These are phyloP conservation scores for Fraxinus platypoda DNA, from an alignment of 305 asterid species.

Conservation along the genomic window DNA sequence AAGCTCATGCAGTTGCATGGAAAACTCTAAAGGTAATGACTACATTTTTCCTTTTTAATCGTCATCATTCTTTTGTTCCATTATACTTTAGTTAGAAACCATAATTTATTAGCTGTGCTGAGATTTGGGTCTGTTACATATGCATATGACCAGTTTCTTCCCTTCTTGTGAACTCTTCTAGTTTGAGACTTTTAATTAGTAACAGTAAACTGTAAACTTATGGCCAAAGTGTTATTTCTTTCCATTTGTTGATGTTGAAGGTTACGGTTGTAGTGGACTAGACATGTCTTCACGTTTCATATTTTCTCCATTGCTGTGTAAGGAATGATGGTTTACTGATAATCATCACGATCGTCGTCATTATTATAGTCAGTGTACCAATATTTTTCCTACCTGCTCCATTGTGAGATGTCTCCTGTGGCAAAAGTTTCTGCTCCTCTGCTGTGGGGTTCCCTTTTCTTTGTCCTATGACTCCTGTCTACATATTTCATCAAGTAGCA, in stretches of 20 bases:
- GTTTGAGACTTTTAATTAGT: background rate
- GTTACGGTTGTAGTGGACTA: background rate
- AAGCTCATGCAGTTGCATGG: conserved; percentile 88
- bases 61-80: background rate
- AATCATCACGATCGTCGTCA: background rate
- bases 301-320: background rate
- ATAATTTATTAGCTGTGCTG: background rate
- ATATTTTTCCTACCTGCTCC: background rate
- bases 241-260: background rate
- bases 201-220: background rate
- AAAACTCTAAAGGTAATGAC: conserved; percentile 61
- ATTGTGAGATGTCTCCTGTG: background rate
- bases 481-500: background rate
- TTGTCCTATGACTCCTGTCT: background rate
- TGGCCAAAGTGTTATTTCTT: background rate
- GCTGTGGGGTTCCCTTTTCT: background rate
- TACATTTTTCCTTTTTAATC: background rate
- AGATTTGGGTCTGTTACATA: background rate
- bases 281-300: background rate
- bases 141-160: background rate
- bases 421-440: background rate
- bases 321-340: background rate
- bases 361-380: conserved; percentile 1
- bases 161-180: background rate
- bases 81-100: background rate